Percentiles rank a stretch among this genome's conserved stretches.
Evolutionary conservation across 768 basidiomycete species (phyloP).

Genomic region (Lactarius sanguifluus): DNA sequence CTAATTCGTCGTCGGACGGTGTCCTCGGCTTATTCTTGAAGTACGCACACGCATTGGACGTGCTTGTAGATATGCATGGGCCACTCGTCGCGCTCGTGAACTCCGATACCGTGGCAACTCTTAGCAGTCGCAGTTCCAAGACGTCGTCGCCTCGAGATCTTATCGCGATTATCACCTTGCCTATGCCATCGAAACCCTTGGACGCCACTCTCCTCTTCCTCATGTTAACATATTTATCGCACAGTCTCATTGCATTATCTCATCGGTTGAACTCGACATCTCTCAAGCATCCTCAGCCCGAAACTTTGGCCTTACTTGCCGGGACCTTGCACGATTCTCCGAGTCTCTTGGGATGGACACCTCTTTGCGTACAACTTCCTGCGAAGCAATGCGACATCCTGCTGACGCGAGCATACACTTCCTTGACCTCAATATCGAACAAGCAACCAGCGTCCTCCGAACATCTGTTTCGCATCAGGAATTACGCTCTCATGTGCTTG

Average conservation of each 20-base stretch:
- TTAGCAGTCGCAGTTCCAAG: constrained; percentile 23
- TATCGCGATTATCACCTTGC: constrained; percentile 43
- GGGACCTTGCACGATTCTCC: constrained; percentile 36
- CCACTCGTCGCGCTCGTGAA: constrained; percentile 39
- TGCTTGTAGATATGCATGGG: constrained; percentile 49
- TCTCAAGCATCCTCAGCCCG: constrained; percentile 18
- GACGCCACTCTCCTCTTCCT: constrained; percentile 47
- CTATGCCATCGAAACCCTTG: constrained; percentile 38
- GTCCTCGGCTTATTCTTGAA: constrained; percentile 33
- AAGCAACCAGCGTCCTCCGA: constrained; percentile 29
- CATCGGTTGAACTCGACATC: constrained; percentile 31
- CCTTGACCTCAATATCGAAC: constrained; percentile 40
- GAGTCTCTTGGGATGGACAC: constrained; percentile 55
- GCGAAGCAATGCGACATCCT: constrained; percentile 56
- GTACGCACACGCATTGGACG: constrained; percentile 51
- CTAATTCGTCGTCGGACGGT: background rate
- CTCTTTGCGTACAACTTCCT: constrained; percentile 44
- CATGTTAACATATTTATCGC: constrained; percentile 58
- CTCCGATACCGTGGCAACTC: background rate
- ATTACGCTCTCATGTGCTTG: constrained; percentile 48
- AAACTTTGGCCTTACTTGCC: constrained; percentile 34
- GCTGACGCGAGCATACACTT: constrained; percentile 59
- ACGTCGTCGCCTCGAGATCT: constrained; percentile 20
- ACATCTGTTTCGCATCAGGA: constrained; percentile 40
- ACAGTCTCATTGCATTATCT: constrained; percentile 49